Conservation (phyloP, 1,284 basidiomycete species). For the Hypsizygus ulmarius region DNA sequence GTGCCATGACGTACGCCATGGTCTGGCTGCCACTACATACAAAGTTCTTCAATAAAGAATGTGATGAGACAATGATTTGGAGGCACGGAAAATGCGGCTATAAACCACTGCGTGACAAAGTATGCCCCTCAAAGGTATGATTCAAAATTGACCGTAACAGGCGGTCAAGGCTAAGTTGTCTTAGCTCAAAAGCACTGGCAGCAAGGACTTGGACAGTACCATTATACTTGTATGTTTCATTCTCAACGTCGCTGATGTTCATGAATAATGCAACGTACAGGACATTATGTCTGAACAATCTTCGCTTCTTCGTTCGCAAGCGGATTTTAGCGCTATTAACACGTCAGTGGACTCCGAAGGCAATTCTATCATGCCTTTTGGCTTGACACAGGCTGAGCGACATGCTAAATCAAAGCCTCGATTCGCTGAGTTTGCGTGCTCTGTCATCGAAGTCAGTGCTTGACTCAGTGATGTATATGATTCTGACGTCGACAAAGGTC, state of each 20-base stretch:
- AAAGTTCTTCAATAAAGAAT: neutral
- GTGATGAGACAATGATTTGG: constrained; percentile 57
- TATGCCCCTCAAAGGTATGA: constrained; percentile 74
- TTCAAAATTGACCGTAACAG: constrained; percentile 1
- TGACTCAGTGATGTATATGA: neutral
- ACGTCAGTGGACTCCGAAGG: constrained; percentile 48
- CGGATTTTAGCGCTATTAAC: constrained; percentile 29
- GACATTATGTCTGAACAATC: constrained; percentile 74
- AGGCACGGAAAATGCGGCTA: constrained; percentile 74
- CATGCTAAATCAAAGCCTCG: constrained; percentile 62
- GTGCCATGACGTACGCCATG: constrained; percentile 93
- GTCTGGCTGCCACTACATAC: constrained; percentile 75
- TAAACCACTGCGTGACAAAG: constrained; percentile 56
- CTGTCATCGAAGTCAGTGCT: constrained; percentile 51
- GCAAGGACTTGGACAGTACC: constrained; percentile 46
- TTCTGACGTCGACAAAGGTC: constrained; percentile 49
- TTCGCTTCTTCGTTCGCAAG: constrained; percentile 53
- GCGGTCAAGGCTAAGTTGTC: neutral
- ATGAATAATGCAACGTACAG: constrained; percentile 32
- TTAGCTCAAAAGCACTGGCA: constrained; percentile 32
- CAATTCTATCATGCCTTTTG: constrained; percentile 40
- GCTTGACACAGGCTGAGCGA: constrained; percentile 45
- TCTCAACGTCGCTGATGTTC: neutral
- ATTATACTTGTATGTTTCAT: constrained; percentile 51
- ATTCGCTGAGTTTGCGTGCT: constrained; percentile 76